Evolutionary conservation across 306 rosid species (phyloP).

Genomic region (Canavalia gladiata): DNA sequence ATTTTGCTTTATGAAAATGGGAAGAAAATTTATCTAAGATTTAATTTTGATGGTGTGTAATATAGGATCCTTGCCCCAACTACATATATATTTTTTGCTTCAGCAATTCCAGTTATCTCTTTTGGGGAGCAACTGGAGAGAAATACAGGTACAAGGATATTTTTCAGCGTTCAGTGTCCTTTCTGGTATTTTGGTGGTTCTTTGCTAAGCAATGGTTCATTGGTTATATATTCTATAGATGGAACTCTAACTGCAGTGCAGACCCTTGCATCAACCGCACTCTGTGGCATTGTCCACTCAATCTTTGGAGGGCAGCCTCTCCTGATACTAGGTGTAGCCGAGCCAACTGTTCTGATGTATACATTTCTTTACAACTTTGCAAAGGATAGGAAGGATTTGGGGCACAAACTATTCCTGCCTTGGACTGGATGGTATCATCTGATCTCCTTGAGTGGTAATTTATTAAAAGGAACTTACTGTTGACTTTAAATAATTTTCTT

Average conservation of each 20-base stretch:
- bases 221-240: slow-evolving; percentile 55
- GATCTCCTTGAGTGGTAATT: slow-evolving; percentile 18
- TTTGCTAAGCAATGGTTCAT: slow-evolving; percentile 46
- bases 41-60: slow-evolving; percentile 33
- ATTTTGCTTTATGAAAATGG: slow-evolving; percentile 8
- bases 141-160: slow-evolving; percentile 60
- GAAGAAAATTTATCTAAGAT: background rate
- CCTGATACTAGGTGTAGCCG: slow-evolving; percentile 93
- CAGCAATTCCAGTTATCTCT: slow-evolving; percentile 90
- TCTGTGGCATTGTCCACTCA: slow-evolving; percentile 85
- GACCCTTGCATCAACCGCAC: slow-evolving; percentile 87
- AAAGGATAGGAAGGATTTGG: slow-evolving; percentile 81
- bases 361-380: slow-evolving; percentile 83
- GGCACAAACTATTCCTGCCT: slow-evolving; percentile 78
- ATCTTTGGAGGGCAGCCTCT: slow-evolving; percentile 87
- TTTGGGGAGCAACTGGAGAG: slow-evolving; percentile 94
- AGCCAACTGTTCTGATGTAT: slow-evolving; percentile 91
- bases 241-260: slow-evolving; percentile 92
- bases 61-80: slow-evolving; percentile 91
- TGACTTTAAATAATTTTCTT: slow-evolving; percentile 37
- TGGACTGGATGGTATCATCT: slow-evolving; percentile 87
- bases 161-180: slow-evolving; percentile 39
- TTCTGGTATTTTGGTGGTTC: slow-evolving; percentile 34
- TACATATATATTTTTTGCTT: slow-evolving; percentile 90
- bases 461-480: slow-evolving; percentile 34